Conservation (phyloP, 2,329 filamentous ascomycete genomes). For the Xylariaceae sp. region DNA sequence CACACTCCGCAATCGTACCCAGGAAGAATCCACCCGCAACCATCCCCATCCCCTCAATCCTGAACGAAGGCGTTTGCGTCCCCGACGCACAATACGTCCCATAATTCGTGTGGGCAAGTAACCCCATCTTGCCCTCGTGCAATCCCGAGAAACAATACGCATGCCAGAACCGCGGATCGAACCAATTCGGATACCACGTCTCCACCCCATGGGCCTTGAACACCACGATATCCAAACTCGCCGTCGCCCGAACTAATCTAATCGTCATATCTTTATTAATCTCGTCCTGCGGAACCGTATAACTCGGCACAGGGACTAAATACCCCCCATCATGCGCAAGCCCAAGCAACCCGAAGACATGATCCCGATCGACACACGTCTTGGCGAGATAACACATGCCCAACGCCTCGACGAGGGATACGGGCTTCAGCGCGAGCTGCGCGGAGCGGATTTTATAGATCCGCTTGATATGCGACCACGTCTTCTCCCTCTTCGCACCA, state of each 20-base stretch:
- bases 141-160: conserved; percentile 6
- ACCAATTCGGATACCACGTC: conserved; percentile 20
- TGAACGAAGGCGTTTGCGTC: conserved; percentile 6
- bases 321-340: conserved; percentile 16
- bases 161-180: conserved; percentile 14
- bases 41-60: conserved; percentile 4
- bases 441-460: conserved; percentile 15
- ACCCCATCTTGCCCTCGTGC: not conserved
- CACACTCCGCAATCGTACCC: conserved; percentile 11
- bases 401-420: conserved; percentile 17
- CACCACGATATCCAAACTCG: conserved; percentile 14
- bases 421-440: conserved; percentile 12
- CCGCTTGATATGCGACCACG: conserved; percentile 11
- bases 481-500: conserved; percentile 6
- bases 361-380: conserved; percentile 12
- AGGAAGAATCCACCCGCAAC: conserved; percentile 12
- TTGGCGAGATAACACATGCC: conserved; percentile 13
- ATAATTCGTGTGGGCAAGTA: conserved; percentile 15
- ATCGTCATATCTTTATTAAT: conserved; percentile 17
- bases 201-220: conserved; percentile 6
- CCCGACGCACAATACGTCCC: conserved; percentile 12
- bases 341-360: conserved; percentile 16
- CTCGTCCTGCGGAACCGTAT: conserved; percentile 10
- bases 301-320: conserved; percentile 16
- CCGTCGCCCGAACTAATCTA: conserved; percentile 14